Percentiles rank a stretch among this genome's conserved stretches.
phyloP scores from a whole-genome alignment of 1,139 yeast genomes.

The Diutina sp. region DNA sequence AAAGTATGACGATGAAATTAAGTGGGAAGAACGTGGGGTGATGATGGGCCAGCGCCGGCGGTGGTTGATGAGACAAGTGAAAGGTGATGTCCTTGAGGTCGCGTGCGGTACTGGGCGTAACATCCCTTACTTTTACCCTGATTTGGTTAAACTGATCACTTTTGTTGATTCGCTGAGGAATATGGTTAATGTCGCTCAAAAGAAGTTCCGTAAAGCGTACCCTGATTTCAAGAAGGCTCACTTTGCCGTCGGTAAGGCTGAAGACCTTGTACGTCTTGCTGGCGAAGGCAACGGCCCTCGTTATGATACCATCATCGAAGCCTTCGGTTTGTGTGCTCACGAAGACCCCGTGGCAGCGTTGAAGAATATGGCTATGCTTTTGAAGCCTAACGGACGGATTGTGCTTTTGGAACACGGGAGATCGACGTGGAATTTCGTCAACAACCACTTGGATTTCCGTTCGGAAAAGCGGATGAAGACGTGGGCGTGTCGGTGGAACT shows the following conservation, averaged over 20 bases:
- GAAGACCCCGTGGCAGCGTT: conserved; percentile 82
- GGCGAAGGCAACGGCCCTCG: conserved; percentile 25
- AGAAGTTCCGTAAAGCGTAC: conserved; percentile 55
- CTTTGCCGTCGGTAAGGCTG: conserved; percentile 88
- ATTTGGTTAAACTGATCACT: conserved; percentile 56
- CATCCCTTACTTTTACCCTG: conserved; percentile 56
- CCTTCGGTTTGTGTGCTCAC: conserved; percentile 93
- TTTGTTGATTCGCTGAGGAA: conserved; percentile 72
- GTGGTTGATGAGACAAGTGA: conserved; percentile 67
- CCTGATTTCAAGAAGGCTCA: conserved; percentile 64
- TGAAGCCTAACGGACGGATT: conserved; percentile 87
- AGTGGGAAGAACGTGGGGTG: conserved; percentile 76
- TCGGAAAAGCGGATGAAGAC: conserved; percentile 75
- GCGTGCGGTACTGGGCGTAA: conserved; percentile 97
- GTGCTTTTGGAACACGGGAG: conserved; percentile 87
- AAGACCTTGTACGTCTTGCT: conserved; percentile 56
- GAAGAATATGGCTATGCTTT: conserved; percentile 53
- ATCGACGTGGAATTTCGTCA: conserved; percentile 66
- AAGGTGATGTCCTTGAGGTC: conserved; percentile 86
- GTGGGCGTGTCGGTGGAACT: conserved; percentile 98
- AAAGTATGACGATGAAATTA: conserved; percentile 71
- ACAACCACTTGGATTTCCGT: conserved; percentile 68
- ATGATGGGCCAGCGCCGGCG: conserved; percentile 74
- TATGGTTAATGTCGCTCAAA: conserved; percentile 76
- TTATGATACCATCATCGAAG: conserved; percentile 86